Evolutionary conservation across 345 rosid species (phyloP), one percentile per base, ranked within the genome.

Genomic region (Populus simonii): DNA sequence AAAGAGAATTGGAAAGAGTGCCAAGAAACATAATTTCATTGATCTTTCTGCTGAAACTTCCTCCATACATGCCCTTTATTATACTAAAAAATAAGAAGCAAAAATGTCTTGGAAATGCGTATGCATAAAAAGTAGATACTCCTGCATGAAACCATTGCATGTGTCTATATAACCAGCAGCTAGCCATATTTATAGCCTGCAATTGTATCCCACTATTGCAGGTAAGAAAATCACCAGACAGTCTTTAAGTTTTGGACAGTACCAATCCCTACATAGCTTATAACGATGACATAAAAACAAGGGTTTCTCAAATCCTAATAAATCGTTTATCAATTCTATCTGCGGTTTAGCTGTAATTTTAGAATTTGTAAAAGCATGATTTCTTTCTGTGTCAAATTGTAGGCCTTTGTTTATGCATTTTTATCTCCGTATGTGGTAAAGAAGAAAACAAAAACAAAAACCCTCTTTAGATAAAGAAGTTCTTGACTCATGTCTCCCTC

Each of bases 1-100:
- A 36, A 33, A 23, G 15, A 11, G 43, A 53, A 76, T 76, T 76
- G 73, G 17, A 51, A 76, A 2, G 66, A 67, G 66, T 51, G 73
- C 79, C 78, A 33, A 3, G 29, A 59, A 59, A 59, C 63, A 59
- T 9, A n/a, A 23, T 8, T 59, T 59, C 63, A n/a, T 59, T 59
- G 29, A 59, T 59, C 29, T 59, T n/a, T n/a, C 29, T n/a, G 63
- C 29, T 23, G 25, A 59, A 57, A n/a, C 63, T 57, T 9, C 27
- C n/a, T 7, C 2, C 3, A 55, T 22, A 2, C 61, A 55, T 55
- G 61, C 23, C 25, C 8, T 55, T 33, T 7, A 55, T 55, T 55
- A 8, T 8, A 55, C 61, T n/a, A 55, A 7, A 20, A 55, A 55
- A 22, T 20, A 6, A 20, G 61, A 55, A 55, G 11, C 12, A 55